Evolutionary conservation across 345 rosid genomes (phyloP), one percentile per base, ranked within the genome.

Genomic region (Eucalyptus camaldulensis): DNA sequence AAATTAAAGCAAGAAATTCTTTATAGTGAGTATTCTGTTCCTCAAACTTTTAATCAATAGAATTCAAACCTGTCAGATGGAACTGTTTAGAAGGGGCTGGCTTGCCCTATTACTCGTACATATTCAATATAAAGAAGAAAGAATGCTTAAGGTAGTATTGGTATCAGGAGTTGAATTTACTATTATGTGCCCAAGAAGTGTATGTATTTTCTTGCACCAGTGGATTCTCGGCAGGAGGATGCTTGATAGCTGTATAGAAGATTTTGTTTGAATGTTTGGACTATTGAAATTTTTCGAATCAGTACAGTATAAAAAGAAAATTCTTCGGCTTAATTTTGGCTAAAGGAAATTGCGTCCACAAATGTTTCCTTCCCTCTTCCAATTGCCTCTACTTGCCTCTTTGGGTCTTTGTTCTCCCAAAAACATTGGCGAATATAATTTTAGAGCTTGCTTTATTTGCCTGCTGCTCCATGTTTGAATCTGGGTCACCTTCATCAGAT

Each of bases 1-100:
- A 97, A 95, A 94, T 89, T 96, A 92, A 97, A 96, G 93, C 98
- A 97, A 91, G 99, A 97, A 91, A 92, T 96, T 90, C 94, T 97
- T 87, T 97, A 96, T 90, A 96, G 99, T 97, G 91, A 95, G 99
- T 91, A 76, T 49, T 65, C 87, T 86, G 85, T 53, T 19, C 85
- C 88, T 51, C 14, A 49, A 40, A 54, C 44, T 80, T 80, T 54
- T 33, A 31, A 49, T 31, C 58, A 8, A 49, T 60, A 19, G 56
- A 76, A 86, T 67, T 58, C 53, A 44, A 40, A 37, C 27, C 47
- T 37, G 83, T 76, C 83, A 76, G 83, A 37, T 76, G 47, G 27
- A 21, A 37, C 47, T 76, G 83, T 76, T 76, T 76, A n/a, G 76
- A 65, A 65, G 76, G 37, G 76, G 83, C 47, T 76, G 83, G 83